phyloP scores from a whole-genome alignment of 768 basidiomycete species.

The Megacollybia marginata region DNA sequence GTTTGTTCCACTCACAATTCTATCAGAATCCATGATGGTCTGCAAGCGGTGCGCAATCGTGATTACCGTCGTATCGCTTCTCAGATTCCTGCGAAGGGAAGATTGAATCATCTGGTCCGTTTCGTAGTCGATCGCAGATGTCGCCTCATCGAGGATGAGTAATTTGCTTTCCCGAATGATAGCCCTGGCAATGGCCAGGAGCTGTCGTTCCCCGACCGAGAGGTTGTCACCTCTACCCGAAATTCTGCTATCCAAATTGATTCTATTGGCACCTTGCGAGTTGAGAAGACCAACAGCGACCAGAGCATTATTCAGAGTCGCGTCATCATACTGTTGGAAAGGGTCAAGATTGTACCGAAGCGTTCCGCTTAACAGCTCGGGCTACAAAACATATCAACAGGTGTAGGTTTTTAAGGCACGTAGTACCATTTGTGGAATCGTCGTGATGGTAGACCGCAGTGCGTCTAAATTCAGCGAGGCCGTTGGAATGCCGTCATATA shows the following conservation, averaged over 20 bases:
- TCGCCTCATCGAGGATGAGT: conserved; percentile 24
- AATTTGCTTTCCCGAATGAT: conserved; percentile 14
- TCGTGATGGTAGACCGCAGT: conserved; percentile 51
- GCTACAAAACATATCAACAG: conserved; percentile 4
- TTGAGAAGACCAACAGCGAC: conserved; percentile 26
- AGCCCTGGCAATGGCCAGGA: conserved; percentile 42
- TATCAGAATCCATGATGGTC: conserved; percentile 64
- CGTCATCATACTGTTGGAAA: conserved; percentile 38
- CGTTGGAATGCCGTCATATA: conserved; percentile 47
- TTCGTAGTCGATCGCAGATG: conserved; percentile 40
- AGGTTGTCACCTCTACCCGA: conserved; percentile 23
- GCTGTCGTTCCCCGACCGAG: conserved; percentile 39
- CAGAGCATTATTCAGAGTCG: conserved; percentile 27
- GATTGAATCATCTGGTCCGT: conserved; percentile 67
- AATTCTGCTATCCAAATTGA: conserved; percentile 19
- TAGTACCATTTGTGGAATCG: conserved; percentile 43
- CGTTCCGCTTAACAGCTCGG: conserved; percentile 33
- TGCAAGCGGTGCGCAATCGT: conserved; percentile 67
- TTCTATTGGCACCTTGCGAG: conserved; percentile 27
- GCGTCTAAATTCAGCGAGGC: conserved; percentile 45
- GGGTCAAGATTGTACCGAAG: conserved; percentile 41
- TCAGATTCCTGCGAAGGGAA: conserved; percentile 59
- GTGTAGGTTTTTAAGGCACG: background rate
- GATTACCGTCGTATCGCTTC: conserved; percentile 49
- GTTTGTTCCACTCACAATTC: conserved; percentile 27